Percentiles rank a stretch among this genome's conserved stretches.
Evolutionary conservation across 805 yeast species (phyloP).

Genomic region (Jamesozyma jinghongensis): DNA sequence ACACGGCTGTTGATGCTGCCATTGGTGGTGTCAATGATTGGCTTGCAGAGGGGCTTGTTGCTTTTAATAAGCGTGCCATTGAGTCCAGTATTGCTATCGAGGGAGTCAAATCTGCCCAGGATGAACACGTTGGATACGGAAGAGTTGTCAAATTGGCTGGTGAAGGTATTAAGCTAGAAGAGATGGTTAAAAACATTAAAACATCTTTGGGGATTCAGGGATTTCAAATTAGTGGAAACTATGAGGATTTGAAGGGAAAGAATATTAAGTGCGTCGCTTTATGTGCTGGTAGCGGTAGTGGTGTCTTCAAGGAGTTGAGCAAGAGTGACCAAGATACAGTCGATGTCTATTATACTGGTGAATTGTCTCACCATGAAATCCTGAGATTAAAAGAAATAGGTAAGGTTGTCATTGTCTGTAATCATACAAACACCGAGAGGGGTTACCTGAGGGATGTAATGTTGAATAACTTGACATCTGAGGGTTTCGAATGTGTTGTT

Average conservation of each 20-base stretch:
- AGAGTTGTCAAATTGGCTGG: slow-evolving; percentile 44
- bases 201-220: slow-evolving; percentile 39
- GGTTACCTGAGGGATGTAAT: slow-evolving; percentile 58
- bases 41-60: slow-evolving; percentile 55
- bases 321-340: slow-evolving; percentile 32
- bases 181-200: slow-evolving; percentile 47
- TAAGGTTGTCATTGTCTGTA: slow-evolving; percentile 62
- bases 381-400: slow-evolving; percentile 64
- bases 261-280: slow-evolving; percentile 55
- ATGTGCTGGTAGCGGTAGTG: slow-evolving; percentile 93
- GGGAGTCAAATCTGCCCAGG: slow-evolving; percentile 14
- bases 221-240: slow-evolving; percentile 51
- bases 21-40: slow-evolving; percentile 92
- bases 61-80: slow-evolving; percentile 12
- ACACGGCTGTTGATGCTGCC: slow-evolving; percentile 92
- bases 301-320: slow-evolving; percentile 44
- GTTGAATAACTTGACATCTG: slow-evolving; percentile 30
- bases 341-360: slow-evolving; percentile 85
- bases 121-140: slow-evolving; percentile 64
- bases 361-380: slow-evolving; percentile 88
- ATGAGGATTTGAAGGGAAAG: slow-evolving; percentile 13
- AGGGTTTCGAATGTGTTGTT: slow-evolving; percentile 39
- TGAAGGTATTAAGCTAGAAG: slow-evolving; percentile 35
- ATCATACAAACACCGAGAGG: slow-evolving; percentile 89
- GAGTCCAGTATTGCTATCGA: slow-evolving; percentile 20